Base-by-base conservation (phyloP, 495 filamentous ascomycete genomes). In the Penicillium tannophilum region DNA sequence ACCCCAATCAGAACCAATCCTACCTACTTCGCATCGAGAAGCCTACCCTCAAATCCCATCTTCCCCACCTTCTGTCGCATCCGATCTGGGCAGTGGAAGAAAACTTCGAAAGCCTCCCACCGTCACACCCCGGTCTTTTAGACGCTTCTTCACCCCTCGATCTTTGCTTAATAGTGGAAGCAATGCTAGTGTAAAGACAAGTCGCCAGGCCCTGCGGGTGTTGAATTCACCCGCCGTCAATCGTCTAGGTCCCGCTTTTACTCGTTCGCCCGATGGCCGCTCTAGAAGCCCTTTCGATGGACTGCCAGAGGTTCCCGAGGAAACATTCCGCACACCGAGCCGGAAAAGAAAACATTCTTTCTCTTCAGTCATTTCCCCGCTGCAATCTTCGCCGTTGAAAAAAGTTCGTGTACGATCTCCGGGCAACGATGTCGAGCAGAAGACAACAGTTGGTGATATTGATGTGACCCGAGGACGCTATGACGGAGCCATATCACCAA, bases 121-220 rank as follows among this genome's bases (percentile, higher is more conserved):
- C n/a, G 76, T 92, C 50, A 92, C 89, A 28, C 89, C 89, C 39
- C 78, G 87, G 53, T 88, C 86, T 52, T 96, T 96, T 65, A 85
- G 75, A 42, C 80, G 85, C 30, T 97, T 97, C 76, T 97, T 96
- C 66, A 93, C 90, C 14, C 92, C 92, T 50, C 82, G 81, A 5
- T 77, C 74, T 30, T 62, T 76, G 54, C 68, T 79, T 39, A 64
- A 80, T 59, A 65, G 77, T 19, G 63, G 66, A n/a, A 71, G 61
- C 56, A 73, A 75, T 77, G 63, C 73, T 57, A 58, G 70, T 64
- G 73, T 82, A 61, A 83, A 76, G 62, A 78, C 84, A 16, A 82
- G 80, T 61, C 78, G 88, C 61, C 80, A 84, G 64, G 84, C 88
- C 47, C 79, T 96, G 50, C 79, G 80, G 52, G 87, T 91, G 46